phyloP scores from a whole-genome alignment of 192 early-diverging fungal species.

The Diversispora eburnea region DNA sequence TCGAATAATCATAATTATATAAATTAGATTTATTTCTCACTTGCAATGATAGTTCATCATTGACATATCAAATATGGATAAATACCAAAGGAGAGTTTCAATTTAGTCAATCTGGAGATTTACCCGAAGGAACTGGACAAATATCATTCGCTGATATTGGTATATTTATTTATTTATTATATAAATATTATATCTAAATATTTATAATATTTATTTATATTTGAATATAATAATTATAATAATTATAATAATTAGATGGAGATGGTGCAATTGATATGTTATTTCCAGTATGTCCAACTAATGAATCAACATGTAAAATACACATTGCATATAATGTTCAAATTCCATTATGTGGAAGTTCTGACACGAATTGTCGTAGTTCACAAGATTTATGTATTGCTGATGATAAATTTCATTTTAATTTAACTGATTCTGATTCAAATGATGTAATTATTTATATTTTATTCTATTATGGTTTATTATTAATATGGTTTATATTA shows the following conservation, averaged over 20 bases:
- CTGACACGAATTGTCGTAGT: constrained; percentile 57
- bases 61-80: constrained; percentile 73
- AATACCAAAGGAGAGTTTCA: constrained; percentile 65
- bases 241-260: constrained; percentile 57
- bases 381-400: constrained; percentile 69
- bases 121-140: constrained; percentile 67
- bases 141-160: constrained; percentile 89
- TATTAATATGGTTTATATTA: neutral
- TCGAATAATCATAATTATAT: no score
- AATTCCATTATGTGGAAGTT: constrained; percentile 67
- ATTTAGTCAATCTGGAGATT: constrained; percentile 53
- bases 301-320: constrained; percentile 49
- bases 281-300: constrained; percentile 58
- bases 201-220: no score
- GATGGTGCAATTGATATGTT: constrained; percentile 86
- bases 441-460: constrained; percentile 33
- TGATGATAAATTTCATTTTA: constrained; percentile 66
- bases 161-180: constrained; percentile 27
- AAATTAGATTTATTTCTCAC: constrained; percentile 66
- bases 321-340: constrained; percentile 80
- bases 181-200: neutral
- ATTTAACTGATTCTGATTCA: constrained; percentile 42
- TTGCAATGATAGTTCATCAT: constrained; percentile 47
- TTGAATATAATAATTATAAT: constrained; percentile 24
- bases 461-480: neutral